A percentile compares a stretch with the other conserved stretches of the same genome.
Evolutionary conservation across 257 asterid species (phyloP).

Genomic region (Petunia secreta): DNA sequence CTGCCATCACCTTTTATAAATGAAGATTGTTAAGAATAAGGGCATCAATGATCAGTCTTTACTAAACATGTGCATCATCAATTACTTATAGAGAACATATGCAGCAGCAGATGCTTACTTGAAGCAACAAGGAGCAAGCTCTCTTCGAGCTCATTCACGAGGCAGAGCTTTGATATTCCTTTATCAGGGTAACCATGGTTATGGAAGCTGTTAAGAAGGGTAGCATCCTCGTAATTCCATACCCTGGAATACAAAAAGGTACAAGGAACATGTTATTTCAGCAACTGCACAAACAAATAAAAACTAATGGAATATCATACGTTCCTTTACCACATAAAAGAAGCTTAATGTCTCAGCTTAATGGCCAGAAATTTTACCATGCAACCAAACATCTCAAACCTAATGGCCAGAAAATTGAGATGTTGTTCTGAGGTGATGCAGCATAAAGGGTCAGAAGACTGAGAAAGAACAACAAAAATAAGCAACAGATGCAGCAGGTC

Average conservation of each 20-base stretch:
- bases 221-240: conserved; percentile 58
- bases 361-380: background rate
- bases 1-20: conserved; percentile 60
- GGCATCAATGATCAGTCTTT: background rate
- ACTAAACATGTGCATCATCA: conserved; percentile 4
- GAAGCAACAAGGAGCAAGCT: conserved; percentile 85
- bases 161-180: conserved; percentile 77
- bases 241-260: conserved; percentile 27
- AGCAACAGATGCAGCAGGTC: background rate
- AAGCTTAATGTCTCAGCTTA: background rate
- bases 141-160: conserved; percentile 75
- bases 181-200: conserved; percentile 72
- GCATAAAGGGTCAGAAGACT: conserved; percentile 9
- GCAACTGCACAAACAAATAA: conserved; percentile 15
- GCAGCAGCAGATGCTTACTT: conserved; percentile 47
- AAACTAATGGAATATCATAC: no score
- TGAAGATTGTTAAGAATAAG: conserved; percentile 29
- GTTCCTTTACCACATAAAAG: conserved; percentile 3
- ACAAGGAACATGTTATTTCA: background rate
- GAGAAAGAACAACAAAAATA: conserved; percentile 9
- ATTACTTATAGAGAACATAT: conserved; percentile 27
- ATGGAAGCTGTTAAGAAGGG: conserved; percentile 65
- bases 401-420: background rate
- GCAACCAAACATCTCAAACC: background rate
- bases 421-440: conserved; percentile 2